These are phyloP conservation scores for Saccharomycopsis babjevae DNA, from an alignment of 805 yeast species.

Conservation along the genomic window DNA sequence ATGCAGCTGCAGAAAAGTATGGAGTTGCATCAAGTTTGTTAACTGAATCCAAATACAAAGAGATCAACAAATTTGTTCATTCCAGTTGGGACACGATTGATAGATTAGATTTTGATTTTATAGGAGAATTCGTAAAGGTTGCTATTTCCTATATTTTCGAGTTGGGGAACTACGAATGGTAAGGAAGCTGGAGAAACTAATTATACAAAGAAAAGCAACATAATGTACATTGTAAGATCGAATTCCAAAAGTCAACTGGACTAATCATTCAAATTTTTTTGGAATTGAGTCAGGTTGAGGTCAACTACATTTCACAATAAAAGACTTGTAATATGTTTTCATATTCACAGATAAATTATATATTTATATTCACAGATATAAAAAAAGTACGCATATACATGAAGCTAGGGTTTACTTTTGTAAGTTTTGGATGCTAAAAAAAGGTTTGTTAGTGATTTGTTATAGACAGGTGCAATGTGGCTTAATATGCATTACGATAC, in stretches of 20 bases:
- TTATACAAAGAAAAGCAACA: no score
- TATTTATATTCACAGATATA: conserved; percentile 1
- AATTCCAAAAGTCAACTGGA: no score
- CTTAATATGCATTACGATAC: not conserved
- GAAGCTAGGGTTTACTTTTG: conserved; percentile 1
- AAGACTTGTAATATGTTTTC: not conserved
- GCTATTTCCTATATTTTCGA: conserved; percentile 68
- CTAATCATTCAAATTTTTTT: no score
- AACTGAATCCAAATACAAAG: conserved; percentile 62
- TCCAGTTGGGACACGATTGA: conserved; percentile 73
- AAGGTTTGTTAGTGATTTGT: not conserved
- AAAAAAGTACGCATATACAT: not conserved
- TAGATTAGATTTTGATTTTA: conserved; percentile 64
- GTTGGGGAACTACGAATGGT: conserved; percentile 31
- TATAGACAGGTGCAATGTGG: not conserved
- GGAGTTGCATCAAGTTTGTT: conserved; percentile 84
- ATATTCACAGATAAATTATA: not conserved
- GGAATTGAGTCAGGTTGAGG: no score
- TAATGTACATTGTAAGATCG: no score
- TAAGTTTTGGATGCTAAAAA: conserved; percentile 5
- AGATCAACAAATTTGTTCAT: conserved; percentile 64
- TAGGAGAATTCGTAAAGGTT: conserved; percentile 71
- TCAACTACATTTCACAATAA: not conserved
- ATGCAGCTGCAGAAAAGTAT: conserved; percentile 69
- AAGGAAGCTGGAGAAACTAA: not conserved